Percentiles rank a stretch among this genome's conserved stretches.
Conservation (phyloP, 2,329 filamentous ascomycete species). For the Cercospora berteroae region DNA sequence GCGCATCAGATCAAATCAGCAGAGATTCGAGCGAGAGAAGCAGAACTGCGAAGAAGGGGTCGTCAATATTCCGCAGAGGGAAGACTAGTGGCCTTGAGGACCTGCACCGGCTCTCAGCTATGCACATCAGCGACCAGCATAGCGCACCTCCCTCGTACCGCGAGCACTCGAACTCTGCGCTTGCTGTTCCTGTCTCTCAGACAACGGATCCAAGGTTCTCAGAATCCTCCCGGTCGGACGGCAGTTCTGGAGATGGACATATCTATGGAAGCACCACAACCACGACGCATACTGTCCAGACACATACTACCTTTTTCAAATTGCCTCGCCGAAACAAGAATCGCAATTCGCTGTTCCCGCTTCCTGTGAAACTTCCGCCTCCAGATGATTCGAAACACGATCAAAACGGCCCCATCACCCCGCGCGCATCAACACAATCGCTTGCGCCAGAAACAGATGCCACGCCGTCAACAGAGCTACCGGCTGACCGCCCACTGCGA, state of each 20-base stretch:
- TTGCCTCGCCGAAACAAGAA: constrained; percentile 74
- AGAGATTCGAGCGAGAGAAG: constrained; percentile 17
- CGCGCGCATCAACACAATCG: constrained; percentile 38
- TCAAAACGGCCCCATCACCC: constrained; percentile 39
- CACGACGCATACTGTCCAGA: constrained; percentile 62
- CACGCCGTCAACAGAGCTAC: constrained; percentile 25
- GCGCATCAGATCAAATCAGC: constrained; percentile 19
- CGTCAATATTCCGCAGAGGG: constrained; percentile 33
- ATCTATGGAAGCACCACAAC: constrained; percentile 57
- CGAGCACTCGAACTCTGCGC: constrained; percentile 60
- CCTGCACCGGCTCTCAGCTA: constrained; percentile 59
- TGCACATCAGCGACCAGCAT: constrained; percentile 41
- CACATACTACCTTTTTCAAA: constrained; percentile 71
- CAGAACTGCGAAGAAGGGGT: constrained; percentile 25
- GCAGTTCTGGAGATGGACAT: constrained; percentile 59
- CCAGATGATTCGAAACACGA: constrained; percentile 46
- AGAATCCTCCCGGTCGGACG: constrained; percentile 88
- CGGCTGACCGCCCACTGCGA: constrained; percentile 19
- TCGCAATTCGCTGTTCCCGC: constrained; percentile 76
- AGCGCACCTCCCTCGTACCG: constrained; percentile 57
- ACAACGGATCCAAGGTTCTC: constrained; percentile 55
- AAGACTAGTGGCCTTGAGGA: constrained; percentile 39
- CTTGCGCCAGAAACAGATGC: constrained; percentile 23
- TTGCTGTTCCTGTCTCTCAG: constrained; percentile 60
- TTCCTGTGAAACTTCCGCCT: constrained; percentile 69